These are phyloP conservation scores for Eragrostis tef DNA, from an alignment of 202 grass and related monocot genomes.

Conservation along the genomic window DNA sequence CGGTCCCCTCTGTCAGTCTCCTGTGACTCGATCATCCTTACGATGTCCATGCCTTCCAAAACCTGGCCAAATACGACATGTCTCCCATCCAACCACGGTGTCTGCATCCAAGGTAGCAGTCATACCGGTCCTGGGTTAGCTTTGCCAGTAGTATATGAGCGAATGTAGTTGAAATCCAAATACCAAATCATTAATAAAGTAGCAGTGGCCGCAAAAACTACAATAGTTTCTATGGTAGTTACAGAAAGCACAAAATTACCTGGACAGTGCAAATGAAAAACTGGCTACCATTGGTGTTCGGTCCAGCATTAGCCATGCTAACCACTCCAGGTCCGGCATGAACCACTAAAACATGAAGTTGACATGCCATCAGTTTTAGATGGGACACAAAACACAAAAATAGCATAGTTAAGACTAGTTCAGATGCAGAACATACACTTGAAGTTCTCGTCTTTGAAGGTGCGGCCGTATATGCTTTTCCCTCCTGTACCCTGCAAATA, in stretches of 20 bases:
- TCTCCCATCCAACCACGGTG: conserved; percentile 77
- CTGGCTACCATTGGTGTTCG: conserved; percentile 90
- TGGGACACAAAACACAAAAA: not conserved
- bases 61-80: conserved; percentile 87
- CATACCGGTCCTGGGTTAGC: not conserved
- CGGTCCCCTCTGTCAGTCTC: conserved; percentile 93
- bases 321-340: conserved; percentile 77
- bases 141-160: not conserved
- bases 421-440: conserved; percentile 59
- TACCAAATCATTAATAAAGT: not conserved
- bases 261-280: conserved; percentile 93
- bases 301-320: conserved; percentile 89
- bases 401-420: not conserved
- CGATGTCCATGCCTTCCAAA: conserved; percentile 76
- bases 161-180: not conserved
- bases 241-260: conserved; percentile 47
- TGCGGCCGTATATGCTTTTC: conserved; percentile 89
- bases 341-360: conserved; percentile 57
- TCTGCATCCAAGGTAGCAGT: conserved; percentile 50
- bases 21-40: conserved; percentile 61
- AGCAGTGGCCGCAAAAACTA: not conserved
- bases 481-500: conserved; percentile 78
- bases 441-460: conserved; percentile 90
- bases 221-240: not conserved
- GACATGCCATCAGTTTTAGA: conserved; percentile 16